Evolutionary conservation across 2,329 filamentous ascomycete genomes (phyloP).

Genomic region (Trichophyton verrucosum): DNA sequence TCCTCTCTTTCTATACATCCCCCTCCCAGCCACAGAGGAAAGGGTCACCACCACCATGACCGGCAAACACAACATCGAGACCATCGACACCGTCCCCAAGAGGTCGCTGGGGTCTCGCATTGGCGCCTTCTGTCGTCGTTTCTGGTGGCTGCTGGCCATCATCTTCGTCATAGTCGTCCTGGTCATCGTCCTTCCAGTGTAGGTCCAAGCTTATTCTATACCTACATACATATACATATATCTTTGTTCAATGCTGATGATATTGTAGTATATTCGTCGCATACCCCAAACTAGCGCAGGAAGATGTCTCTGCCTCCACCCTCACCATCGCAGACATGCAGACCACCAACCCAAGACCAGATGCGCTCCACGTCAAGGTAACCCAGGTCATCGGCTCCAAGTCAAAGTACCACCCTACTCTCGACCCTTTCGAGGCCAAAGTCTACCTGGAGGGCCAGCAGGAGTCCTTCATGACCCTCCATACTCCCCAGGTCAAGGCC

Average conservation of each 20-base stretch:
- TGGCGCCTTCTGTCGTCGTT: slow-evolving; percentile 30
- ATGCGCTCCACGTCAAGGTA: slow-evolving; percentile 39
- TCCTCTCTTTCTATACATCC: neutral
- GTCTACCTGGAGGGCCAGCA: slow-evolving; percentile 36
- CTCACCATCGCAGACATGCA: slow-evolving; percentile 40
- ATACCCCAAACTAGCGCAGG: slow-evolving; percentile 47
- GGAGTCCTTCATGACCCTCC: slow-evolving; percentile 33
- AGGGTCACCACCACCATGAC: slow-evolving; percentile 7
- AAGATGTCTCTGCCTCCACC: slow-evolving; percentile 40
- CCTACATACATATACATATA: neutral
- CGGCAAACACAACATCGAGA: slow-evolving; percentile 8
- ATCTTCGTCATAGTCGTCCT: slow-evolving; percentile 40
- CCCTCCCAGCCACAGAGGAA: neutral
- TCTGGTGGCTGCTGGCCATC: slow-evolving; percentile 45
- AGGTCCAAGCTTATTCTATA: slow-evolving; percentile 14
- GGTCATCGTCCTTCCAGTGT: slow-evolving; percentile 45
- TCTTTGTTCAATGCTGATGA: neutral
- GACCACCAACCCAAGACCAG: slow-evolving; percentile 39
- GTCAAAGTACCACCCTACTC: slow-evolving; percentile 41
- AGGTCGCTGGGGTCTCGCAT: slow-evolving; percentile 19
- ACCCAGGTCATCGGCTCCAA: slow-evolving; percentile 36
- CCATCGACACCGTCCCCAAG: slow-evolving; percentile 12
- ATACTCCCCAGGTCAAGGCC: slow-evolving; percentile 35
- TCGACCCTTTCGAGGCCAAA: slow-evolving; percentile 42
- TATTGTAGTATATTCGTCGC: slow-evolving; percentile 42